Conservation (phyloP, 148 eudicot species). For the Rhododendron molle region DNA sequence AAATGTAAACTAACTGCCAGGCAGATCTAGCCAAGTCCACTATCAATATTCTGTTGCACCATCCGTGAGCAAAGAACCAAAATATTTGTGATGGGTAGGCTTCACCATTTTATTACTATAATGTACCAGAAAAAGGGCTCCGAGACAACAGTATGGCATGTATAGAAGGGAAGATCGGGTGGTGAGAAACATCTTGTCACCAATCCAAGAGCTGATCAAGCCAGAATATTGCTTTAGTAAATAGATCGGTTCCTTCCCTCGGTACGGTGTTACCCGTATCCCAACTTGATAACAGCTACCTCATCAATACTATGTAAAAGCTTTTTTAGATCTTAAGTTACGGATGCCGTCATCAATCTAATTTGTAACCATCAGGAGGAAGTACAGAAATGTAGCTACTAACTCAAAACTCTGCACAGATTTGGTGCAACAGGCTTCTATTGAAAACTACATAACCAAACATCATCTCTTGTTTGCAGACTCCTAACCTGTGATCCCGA, state of each 20-base stretch:
- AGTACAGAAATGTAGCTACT: constrained; percentile 17
- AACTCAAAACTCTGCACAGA: constrained; percentile 22
- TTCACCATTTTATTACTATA: constrained; percentile 43
- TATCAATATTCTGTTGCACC: constrained; percentile 24
- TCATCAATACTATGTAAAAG: background rate
- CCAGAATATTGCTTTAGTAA: constrained; percentile 1
- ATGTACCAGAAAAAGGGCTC: constrained; percentile 22
- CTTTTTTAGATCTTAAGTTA: constrained; percentile 21
- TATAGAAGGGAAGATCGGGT: constrained; percentile 18
- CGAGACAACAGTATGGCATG: constrained; percentile 23
- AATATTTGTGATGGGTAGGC: constrained; percentile 25
- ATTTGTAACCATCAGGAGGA: constrained; percentile 37
- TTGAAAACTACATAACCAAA: constrained; percentile 31
- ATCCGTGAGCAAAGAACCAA: constrained; percentile 20
- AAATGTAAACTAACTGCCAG: constrained; percentile 28
- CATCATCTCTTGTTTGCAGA: constrained; percentile 31
- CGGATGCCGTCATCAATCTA: constrained; percentile 24
- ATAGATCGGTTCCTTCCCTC: constrained; percentile 7
- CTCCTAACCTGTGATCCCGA: constrained; percentile 43
- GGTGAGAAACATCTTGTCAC: constrained; percentile 46
- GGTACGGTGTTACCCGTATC: constrained; percentile 21
- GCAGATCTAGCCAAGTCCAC: constrained; percentile 40
- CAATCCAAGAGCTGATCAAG: constrained; percentile 18
- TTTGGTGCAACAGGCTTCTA: constrained; percentile 36
- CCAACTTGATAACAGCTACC: constrained; percentile 27